Conservation (phyloP, 495 filamentous ascomycete species). For the Wilcoxina mikolae region DNA sequence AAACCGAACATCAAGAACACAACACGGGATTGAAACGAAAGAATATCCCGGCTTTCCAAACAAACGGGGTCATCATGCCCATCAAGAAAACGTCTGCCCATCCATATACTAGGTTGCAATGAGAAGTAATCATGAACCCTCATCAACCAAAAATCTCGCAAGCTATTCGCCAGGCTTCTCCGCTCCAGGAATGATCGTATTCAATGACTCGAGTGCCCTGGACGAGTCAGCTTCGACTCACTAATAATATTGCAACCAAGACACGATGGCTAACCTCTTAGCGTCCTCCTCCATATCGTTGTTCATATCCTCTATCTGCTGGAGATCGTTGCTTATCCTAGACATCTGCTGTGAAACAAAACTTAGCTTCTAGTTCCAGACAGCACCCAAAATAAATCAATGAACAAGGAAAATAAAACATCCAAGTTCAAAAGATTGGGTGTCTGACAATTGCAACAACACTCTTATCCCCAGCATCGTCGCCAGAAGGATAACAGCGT, state of each 20-base stretch:
- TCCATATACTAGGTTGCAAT: too few relatives aligned
- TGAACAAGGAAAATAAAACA: neutral
- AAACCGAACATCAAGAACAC: too few relatives aligned
- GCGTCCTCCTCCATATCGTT: neutral
- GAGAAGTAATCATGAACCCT: neutral
- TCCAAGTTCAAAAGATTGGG: neutral
- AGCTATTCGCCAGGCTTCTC: constrained; percentile 1
- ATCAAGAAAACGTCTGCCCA: too few relatives aligned
- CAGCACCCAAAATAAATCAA: neutral
- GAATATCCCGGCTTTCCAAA: too few relatives aligned
- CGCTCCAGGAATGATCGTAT: neutral
- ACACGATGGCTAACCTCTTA: constrained; percentile 1
- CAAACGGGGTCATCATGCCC: too few relatives aligned
- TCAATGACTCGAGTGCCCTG: neutral
- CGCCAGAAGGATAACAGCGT: neutral
- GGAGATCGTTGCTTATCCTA: neutral
- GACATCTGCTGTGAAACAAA: neutral
- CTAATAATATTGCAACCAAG: neutral
- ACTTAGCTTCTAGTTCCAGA: neutral
- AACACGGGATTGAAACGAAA: too few relatives aligned
- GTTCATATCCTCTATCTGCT: neutral
- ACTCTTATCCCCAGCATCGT: neutral
- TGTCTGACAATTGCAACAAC: constrained; percentile 2
- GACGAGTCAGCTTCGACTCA: neutral
- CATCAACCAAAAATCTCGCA: neutral